Evolutionary conservation across 345 rosid species (phyloP).

Genomic region (Pistacia vera): DNA sequence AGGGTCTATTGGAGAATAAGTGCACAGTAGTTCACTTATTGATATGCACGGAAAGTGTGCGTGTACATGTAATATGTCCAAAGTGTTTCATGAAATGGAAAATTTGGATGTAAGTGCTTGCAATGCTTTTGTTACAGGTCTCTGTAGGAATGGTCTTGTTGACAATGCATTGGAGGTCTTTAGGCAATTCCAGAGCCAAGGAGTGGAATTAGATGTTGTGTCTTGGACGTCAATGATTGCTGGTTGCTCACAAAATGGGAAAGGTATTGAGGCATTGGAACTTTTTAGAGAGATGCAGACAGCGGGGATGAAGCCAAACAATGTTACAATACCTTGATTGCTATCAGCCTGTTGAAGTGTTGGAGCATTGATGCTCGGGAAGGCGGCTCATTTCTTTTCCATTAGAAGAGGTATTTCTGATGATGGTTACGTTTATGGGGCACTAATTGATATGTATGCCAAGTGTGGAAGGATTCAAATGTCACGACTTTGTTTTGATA

Average conservation of each 20-base stretch:
- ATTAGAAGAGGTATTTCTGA: conserved; percentile 34
- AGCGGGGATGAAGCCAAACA: conserved; percentile 33
- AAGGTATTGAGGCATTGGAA: no score
- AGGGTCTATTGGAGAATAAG: conserved; percentile 25
- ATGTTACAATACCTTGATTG: conserved; percentile 43
- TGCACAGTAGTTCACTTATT: conserved; percentile 28
- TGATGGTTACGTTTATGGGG: conserved; percentile 44
- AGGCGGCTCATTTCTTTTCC: conserved; percentile 39
- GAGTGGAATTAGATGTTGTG: no score
- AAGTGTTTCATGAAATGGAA: conserved; percentile 29
- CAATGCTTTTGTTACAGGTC: conserved; percentile 35
- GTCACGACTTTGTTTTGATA: conserved; percentile 56
- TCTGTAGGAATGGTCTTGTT: conserved; percentile 34
- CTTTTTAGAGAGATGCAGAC: conserved; percentile 47
- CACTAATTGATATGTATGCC: conserved; percentile 74
- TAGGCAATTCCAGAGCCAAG: no score
- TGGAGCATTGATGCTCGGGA: conserved; percentile 39
- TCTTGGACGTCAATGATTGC: no score
- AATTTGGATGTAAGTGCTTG: conserved; percentile 29
- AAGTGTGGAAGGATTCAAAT: conserved; percentile 66
- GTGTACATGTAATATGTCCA: conserved; percentile 20
- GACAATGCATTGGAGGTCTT: no score
- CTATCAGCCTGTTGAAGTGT: conserved; percentile 41
- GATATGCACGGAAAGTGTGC: conserved; percentile 44
- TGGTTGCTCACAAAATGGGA: no score